Evolutionary conservation across 768 basidiomycete species (phyloP).

Genomic region (Phanerochaete sordida): DNA sequence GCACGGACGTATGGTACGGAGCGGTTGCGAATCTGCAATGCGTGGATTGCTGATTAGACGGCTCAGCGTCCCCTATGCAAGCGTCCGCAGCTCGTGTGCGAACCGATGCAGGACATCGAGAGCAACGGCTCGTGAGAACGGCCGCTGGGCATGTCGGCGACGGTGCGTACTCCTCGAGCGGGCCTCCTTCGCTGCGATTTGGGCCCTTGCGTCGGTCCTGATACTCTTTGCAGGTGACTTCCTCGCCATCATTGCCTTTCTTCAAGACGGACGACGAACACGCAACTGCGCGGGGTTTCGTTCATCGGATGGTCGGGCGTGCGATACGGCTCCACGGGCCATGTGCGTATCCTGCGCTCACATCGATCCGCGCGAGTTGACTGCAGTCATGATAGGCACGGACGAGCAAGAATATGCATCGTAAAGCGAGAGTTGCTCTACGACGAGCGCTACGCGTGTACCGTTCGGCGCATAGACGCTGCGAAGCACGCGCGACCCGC

Average conservation of each 20-base stretch:
- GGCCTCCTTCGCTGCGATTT: constrained; percentile 27
- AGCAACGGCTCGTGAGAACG: constrained; percentile 53
- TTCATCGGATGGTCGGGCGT: constrained; percentile 69
- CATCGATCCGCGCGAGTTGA: too few relatives aligned
- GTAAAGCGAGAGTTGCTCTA: constrained; percentile 82
- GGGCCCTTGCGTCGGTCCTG: background rate
- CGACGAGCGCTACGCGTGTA: constrained; percentile 80
- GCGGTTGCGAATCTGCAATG: background rate
- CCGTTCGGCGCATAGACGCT: constrained; percentile 79
- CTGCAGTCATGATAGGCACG: constrained; percentile 47
- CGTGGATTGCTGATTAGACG: background rate
- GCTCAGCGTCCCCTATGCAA: constrained; percentile 61
- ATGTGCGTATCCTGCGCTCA: too few relatives aligned
- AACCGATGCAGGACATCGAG: constrained; percentile 76
- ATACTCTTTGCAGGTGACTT: constrained; percentile 40
- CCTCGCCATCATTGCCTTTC: constrained; percentile 51
- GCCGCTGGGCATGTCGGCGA: constrained; percentile 83
- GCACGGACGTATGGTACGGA: constrained; percentile 82
- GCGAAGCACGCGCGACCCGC: constrained; percentile 77
- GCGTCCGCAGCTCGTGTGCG: constrained; percentile 65
- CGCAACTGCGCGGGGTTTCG: constrained; percentile 48
- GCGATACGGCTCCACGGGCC: constrained; percentile 75
- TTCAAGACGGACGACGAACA: constrained; percentile 60
- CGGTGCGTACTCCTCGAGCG: constrained; percentile 37
- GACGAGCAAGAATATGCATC: constrained; percentile 88